Percentiles rank a stretch among this genome's conserved stretches.
Conservation (phyloP, 2,329 filamentous ascomycete species). For the Nemania sp. region DNA sequence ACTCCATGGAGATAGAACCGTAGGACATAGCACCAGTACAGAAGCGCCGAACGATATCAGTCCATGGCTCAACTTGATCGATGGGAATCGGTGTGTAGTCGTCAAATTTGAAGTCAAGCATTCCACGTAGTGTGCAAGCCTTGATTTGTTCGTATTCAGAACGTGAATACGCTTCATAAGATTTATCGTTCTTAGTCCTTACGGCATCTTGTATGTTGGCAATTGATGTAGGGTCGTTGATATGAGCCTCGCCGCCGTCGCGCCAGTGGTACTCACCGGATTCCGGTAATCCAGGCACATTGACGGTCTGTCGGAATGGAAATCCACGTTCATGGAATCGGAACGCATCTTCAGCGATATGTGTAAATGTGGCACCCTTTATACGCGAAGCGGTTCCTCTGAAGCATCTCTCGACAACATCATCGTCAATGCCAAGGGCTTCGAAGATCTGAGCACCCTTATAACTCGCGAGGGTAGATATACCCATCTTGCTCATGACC, state of each 20-base stretch:
- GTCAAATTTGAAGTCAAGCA: conserved; percentile 96
- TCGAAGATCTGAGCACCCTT: conserved; percentile 99
- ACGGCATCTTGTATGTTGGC: conserved; percentile 97
- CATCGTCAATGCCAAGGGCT: conserved; percentile 88
- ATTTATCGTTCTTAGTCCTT: conserved; percentile 96
- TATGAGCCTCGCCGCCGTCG: conserved; percentile 90
- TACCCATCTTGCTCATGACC: conserved; percentile 99
- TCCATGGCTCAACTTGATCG: conserved; percentile 97
- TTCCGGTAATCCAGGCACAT: conserved; percentile 80
- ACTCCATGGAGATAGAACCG: conserved; percentile 97
- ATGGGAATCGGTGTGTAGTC: conserved; percentile 83
- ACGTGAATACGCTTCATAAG: conserved; percentile 92
- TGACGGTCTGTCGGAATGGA: conserved; percentile 75
- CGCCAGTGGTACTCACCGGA: conserved; percentile 98
- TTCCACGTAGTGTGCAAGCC: conserved; percentile 88
- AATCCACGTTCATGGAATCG: conserved; percentile 93
- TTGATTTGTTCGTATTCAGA: conserved; percentile 97
- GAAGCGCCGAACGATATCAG: conserved; percentile 94
- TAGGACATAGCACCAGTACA: conserved; percentile 99
- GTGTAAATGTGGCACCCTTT: conserved; percentile 88
- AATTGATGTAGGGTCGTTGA: conserved; percentile 93
- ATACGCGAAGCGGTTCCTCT: conserved; percentile 92
- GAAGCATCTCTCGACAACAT: conserved; percentile 92
- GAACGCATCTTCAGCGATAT: conserved; percentile 92
- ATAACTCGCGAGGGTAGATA: conserved; percentile 93